Evolutionary conservation across 257 asterid genomes (phyloP).

Genomic region (Coffea eugenioides): DNA sequence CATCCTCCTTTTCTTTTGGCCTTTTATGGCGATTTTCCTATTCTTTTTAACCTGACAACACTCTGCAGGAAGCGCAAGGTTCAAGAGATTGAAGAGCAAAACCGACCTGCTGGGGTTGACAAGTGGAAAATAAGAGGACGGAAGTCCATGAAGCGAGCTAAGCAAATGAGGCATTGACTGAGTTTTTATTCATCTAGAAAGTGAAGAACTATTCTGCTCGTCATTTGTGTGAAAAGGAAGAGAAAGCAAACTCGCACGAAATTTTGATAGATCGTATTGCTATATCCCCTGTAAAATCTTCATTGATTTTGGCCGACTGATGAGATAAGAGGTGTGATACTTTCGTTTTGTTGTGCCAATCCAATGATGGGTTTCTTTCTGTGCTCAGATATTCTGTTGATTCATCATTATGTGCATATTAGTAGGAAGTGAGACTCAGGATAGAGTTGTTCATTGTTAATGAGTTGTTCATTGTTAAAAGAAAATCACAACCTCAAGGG

Average conservation of each 20-base stretch:
- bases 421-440: too few species aligned
- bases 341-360: too few species aligned
- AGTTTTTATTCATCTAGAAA: background rate
- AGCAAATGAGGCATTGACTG: slow-evolving; percentile 38
- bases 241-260: background rate
- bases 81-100: slow-evolving; percentile 72
- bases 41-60: slow-evolving; percentile 3
- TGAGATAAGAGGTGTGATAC: too few species aligned
- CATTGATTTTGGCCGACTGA: background rate
- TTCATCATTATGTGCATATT: too few species aligned
- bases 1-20: background rate
- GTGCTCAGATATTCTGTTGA: too few species aligned
- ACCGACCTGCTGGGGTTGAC: slow-evolving; percentile 67
- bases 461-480: too few species aligned
- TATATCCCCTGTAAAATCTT: background rate
- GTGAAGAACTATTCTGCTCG: background rate
- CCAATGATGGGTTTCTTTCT: too few species aligned
- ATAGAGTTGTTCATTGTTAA: too few species aligned
- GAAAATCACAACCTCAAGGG: too few species aligned
- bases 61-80: slow-evolving; percentile 83
- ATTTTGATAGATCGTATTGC: background rate
- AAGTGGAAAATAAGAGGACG: slow-evolving; percentile 70
- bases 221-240: background rate
- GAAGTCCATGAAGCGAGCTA: slow-evolving; percentile 38
- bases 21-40: background rate